Base-by-base conservation (phyloP, 2,329 filamentous ascomycete genomes). In the Didymella lethalis region DNA sequence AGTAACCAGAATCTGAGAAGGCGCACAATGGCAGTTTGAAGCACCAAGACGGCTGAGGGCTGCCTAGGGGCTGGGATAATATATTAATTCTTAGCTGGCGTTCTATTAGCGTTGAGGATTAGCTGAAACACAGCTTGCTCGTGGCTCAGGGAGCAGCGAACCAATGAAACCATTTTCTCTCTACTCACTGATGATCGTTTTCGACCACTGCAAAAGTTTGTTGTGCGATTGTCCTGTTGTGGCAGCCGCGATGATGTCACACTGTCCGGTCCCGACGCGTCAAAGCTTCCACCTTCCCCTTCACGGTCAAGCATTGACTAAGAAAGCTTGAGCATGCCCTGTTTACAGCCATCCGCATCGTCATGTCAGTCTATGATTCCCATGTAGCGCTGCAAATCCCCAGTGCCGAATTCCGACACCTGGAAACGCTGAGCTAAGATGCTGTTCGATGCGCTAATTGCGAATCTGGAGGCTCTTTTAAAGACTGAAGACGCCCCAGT, bases 1-100 rank as follows among this genome's bases (percentile, higher is more conserved):
- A 77, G 68, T 59, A 57, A 78, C 40, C 71, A 75, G 56, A 75
- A 56, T 44, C 53, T 78, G 36, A 71, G 74, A 57, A 64, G 74
- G 48, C 64, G 67, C 31, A 51, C 52, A 25, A 54, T 53, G 34
- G 58, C 66, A 10, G 47, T 59, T 16, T 66, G 55, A 25, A 46
- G 7, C 18, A 25, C 14, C 11, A 16, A 32, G 18, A 20, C 8
- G 31, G 18, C n/a, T 28, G 5, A 48, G 7, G 28, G 26, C n/a
- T 34, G 45, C 45, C 44, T 20, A 34, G 20, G 18, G 34, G 43
- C 25, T 54, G 50, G 50, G 18, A 38, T 23, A 11, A 28, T 43
- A 28, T 38, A 12, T 26, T 12, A 34, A 44, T 43, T 25, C 10
- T 44, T 48, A 34, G 18, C 11, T 48, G 23, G 28, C 18, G 45